Base-by-base conservation (phyloP, 345 rosid genomes). In the Clarkia xantiana region DNA sequence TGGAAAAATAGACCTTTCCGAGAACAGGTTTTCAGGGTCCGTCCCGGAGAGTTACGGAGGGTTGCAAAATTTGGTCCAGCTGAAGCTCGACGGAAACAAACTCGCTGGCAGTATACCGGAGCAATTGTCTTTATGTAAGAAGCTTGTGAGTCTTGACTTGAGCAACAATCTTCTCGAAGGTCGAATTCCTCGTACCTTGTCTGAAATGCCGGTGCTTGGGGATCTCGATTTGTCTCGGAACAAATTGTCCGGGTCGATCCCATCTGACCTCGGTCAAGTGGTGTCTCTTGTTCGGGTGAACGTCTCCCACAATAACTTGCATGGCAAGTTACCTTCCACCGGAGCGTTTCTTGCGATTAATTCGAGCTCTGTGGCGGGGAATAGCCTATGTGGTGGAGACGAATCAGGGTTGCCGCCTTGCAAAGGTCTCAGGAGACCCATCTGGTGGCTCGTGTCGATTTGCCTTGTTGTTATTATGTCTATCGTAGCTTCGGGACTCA, bases 301-400 rank as follows among this genome's bases (percentile, higher is more conserved):
- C 61, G 54, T 82, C 53, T 82, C 90, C 49, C 67, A 74, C 68
- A 82, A 82, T 61, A 65, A 46, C 53, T 65, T 82, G 49, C 82
- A 58, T 0, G 97, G 97, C 12, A 64, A 60, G n/a, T 62, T 89
- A 56, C 97, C 97, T 3, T 42, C 53, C 14, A 82, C 79, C 0
- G 95, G 82, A 46, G 90, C 71, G 0, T 89, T 89, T 76, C 76
- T 85, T 13, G 90, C 87, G 11, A 80, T 89, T 52, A 85, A 82
- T 38, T 69, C 71, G 36, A 85, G 76, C 29, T 68, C 95, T 0
- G 75, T 89, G 5, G 56, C 64, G 0, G 97, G 95, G 16, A 89
- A 79, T 48, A 29, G 69, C 61, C 95, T 89, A 1, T 89, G 97
- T 40, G 70, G 77, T 8, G 75, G 80, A 10, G 73, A 58, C 16